phyloP scores from a whole-genome alignment of 768 basidiomycete species.

The Trametes punicea region DNA sequence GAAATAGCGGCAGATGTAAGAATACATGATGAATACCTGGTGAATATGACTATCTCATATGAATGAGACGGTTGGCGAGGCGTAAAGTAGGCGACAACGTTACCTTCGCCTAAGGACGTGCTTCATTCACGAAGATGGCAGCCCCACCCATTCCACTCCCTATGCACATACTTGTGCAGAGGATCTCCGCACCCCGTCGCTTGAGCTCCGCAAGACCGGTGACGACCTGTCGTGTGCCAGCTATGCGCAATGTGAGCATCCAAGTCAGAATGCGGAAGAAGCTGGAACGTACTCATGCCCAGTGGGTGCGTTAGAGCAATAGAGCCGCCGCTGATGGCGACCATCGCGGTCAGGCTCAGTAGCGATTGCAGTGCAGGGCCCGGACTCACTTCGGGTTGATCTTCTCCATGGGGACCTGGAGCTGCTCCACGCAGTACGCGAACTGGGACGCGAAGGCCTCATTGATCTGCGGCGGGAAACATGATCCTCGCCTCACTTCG shows the following conservation, averaged over 20 bases:
- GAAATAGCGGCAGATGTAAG: too few relatives aligned
- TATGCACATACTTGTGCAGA: slow-evolving; percentile 81
- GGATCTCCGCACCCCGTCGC: slow-evolving; percentile 59
- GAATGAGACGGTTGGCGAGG: too few relatives aligned
- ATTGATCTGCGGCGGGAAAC: slow-evolving; percentile 54
- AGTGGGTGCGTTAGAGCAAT: slow-evolving; percentile 82
- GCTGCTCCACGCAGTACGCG: slow-evolving; percentile 84
- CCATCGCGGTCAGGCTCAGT: not conserved
- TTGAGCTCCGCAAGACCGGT: slow-evolving; percentile 84
- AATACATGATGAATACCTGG: too few relatives aligned
- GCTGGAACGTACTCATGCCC: slow-evolving; percentile 65
- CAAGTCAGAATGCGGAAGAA: not conserved
- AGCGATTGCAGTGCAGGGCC: not conserved
- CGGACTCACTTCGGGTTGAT: slow-evolving; percentile 77
- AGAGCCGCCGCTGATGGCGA: slow-evolving; percentile 67
- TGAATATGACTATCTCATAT: too few relatives aligned
- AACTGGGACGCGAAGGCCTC: slow-evolving; percentile 94
- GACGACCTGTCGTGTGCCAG: slow-evolving; percentile 82
- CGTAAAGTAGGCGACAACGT: too few relatives aligned
- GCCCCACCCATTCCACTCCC: slow-evolving; percentile 92
- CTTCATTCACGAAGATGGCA: slow-evolving; percentile 74
- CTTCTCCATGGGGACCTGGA: slow-evolving; percentile 71
- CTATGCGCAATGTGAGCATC: slow-evolving; percentile 33
- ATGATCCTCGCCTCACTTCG: not conserved
- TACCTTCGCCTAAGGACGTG: slow-evolving; percentile 1